phyloP scores from a whole-genome alignment of 2,329 filamentous ascomycete genomes.

The Massarina eburnea region DNA sequence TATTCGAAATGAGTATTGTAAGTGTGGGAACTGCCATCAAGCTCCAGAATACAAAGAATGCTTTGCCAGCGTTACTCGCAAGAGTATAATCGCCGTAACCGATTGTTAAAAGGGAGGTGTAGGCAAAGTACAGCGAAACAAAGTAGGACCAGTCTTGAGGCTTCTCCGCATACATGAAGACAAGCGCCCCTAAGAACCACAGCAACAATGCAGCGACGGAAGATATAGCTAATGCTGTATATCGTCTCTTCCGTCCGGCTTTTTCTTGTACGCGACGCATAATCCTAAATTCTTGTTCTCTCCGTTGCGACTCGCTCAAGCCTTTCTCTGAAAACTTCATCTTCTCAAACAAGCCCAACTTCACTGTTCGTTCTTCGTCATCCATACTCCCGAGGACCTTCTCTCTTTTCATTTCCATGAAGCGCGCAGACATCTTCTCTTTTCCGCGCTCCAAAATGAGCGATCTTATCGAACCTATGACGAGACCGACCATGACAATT shows the following conservation, averaged over 20 bases:
- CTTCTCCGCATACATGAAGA: conserved; percentile 53
- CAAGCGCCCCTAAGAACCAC: conserved; percentile 53
- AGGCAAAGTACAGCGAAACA: conserved; percentile 55
- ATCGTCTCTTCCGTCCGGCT: conserved; percentile 41
- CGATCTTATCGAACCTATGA: conserved; percentile 56
- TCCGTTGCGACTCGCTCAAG: conserved; percentile 41
- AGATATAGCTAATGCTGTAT: conserved; percentile 46
- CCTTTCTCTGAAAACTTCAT: conserved; percentile 46
- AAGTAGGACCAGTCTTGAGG: conserved; percentile 56
- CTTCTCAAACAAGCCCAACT: conserved; percentile 44
- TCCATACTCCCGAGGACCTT: conserved; percentile 45
- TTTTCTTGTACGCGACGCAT: conserved; percentile 46
- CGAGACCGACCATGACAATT: conserved; percentile 57
- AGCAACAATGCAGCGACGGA: conserved; percentile 41
- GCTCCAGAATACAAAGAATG: conserved; percentile 61
- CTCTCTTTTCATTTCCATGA: conserved; percentile 52
- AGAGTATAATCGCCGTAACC: conserved; percentile 57
- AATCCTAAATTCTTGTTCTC: conserved; percentile 52
- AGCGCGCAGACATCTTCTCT: conserved; percentile 53
- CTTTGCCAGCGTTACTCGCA: conserved; percentile 52
- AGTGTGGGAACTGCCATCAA: conserved; percentile 57
- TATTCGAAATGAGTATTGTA: conserved; percentile 57
- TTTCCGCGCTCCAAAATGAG: conserved; percentile 54
- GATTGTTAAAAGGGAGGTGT: conserved; percentile 56
- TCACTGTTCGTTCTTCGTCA: conserved; percentile 45